A percentile compares a stretch with the other conserved stretches of the same genome.
Conservation (phyloP, 441 rosid species). For the Eugenia klotzschiana region DNA sequence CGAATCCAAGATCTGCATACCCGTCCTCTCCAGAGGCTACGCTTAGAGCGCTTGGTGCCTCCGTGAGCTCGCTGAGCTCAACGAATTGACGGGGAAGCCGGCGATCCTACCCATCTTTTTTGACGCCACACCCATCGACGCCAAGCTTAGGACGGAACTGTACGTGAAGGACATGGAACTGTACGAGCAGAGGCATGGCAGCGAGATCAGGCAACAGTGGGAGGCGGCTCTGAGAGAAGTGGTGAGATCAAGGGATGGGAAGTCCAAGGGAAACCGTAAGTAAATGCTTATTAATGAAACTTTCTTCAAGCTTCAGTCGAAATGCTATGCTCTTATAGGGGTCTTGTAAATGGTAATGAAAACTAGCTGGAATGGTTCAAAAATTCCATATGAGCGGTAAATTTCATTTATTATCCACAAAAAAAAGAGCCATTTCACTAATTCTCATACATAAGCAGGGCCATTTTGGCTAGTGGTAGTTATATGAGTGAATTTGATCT, state of each 20-base stretch:
- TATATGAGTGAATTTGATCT: background rate
- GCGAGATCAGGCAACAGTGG: background rate
- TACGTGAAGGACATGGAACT: background rate
- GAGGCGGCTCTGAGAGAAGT: background rate
- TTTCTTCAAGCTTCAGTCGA: background rate
- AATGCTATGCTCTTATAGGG: background rate
- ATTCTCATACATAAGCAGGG: background rate
- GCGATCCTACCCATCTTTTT: background rate
- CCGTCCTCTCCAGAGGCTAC: background rate
- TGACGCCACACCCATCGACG: background rate
- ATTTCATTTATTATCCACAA: no score
- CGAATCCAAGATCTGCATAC: rapidly evolving
- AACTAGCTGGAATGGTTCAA: background rate
- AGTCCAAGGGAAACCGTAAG: background rate
- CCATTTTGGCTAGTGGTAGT: background rate
- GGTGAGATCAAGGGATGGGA: background rate
- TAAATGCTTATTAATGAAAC: background rate
- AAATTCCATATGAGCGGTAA: background rate
- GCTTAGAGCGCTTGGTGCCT: background rate
- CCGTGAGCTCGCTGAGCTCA: background rate
- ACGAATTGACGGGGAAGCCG: background rate
- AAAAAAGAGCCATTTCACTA: no score
- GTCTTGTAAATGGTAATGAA: background rate
- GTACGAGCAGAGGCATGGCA: no score
- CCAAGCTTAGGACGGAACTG: background rate